A percentile compares a stretch with the other conserved stretches of the same genome.
Conservation (phyloP, 208 protist species). For the Leishmania major region DNA sequence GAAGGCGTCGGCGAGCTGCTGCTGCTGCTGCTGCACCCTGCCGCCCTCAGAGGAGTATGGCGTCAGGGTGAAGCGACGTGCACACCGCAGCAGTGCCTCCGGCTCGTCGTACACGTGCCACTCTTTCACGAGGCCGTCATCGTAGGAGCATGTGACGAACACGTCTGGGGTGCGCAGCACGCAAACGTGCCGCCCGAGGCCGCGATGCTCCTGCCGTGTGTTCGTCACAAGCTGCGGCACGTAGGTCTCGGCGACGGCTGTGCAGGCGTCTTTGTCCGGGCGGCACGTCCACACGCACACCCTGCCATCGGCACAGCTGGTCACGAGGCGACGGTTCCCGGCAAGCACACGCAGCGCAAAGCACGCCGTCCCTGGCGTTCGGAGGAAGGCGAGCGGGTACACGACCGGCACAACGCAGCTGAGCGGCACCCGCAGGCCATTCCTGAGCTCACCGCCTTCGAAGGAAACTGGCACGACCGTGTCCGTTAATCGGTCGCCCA, state of each 20-base stretch:
- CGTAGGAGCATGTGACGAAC: slow-evolving; percentile 69
- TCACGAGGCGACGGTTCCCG: slow-evolving; percentile 41
- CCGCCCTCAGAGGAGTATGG: slow-evolving; percentile 11
- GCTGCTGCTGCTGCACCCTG: slow-evolving; percentile 5
- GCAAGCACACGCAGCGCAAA: slow-evolving; percentile 64
- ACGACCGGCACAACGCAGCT: slow-evolving; percentile 68
- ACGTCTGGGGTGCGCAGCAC: slow-evolving; percentile 68
- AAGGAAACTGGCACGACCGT: slow-evolving; percentile 54
- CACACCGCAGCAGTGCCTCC: slow-evolving; percentile 61
- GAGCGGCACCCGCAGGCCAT: slow-evolving; percentile 65
- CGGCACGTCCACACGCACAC: slow-evolving; percentile 56
- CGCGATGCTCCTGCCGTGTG: slow-evolving; percentile 22
- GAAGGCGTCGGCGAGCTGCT: slow-evolving; percentile 24
- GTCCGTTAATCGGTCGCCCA: slow-evolving; percentile 33
- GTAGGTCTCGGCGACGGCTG: slow-evolving; percentile 29
- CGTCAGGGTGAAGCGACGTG: slow-evolving; percentile 57
- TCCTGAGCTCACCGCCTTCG: slow-evolving; percentile 55
- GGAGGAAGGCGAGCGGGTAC: slow-evolving; percentile 51
- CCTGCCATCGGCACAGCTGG: slow-evolving; percentile 58
- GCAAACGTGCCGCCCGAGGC: slow-evolving; percentile 54
- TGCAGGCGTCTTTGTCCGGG: background rate
- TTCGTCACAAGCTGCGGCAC: slow-evolving; percentile 36
- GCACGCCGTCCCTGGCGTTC: slow-evolving; percentile 43
- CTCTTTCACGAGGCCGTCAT: slow-evolving; percentile 79
- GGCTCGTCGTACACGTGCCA: slow-evolving; percentile 88